phyloP scores from a whole-genome alignment of 768 basidiomycete genomes.

The Lactifluus echinatus region DNA sequence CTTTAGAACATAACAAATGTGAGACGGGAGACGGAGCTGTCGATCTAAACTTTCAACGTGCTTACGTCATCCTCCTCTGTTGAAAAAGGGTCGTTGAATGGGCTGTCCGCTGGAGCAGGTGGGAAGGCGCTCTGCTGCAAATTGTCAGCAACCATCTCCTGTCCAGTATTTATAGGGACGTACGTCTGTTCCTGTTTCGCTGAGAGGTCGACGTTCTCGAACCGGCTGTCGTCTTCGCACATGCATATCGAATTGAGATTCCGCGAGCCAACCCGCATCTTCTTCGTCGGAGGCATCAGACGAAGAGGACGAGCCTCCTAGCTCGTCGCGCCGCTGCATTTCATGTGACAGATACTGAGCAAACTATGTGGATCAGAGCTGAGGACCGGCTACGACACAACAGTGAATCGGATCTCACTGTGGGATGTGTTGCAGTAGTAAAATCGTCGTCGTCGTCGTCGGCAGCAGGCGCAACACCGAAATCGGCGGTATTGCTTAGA shows the following conservation, averaged over 20 bases:
- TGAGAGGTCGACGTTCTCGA: conserved; percentile 27
- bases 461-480: conserved; percentile 42
- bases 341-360: conserved; percentile 71
- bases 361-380: conserved; percentile 41
- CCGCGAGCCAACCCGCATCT: conserved; percentile 72
- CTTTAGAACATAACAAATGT: conserved; percentile 20
- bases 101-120: conserved; percentile 13
- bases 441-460: conserved; percentile 38
- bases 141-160: neutral
- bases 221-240: conserved; percentile 21
- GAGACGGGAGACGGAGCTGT: neutral
- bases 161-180: neutral
- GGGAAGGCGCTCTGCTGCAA: conserved; percentile 6
- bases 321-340: conserved; percentile 53
- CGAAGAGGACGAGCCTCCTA: conserved; percentile 39
- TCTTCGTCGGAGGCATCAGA: conserved; percentile 50
- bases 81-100: conserved; percentile 28
- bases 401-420: conserved; percentile 29
- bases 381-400: neutral
- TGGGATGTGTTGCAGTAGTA: conserved; percentile 36
- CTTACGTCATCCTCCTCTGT: conserved; percentile 51
- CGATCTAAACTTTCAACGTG: conserved; percentile 7
- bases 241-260: conserved; percentile 52
- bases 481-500: conserved; percentile 53
- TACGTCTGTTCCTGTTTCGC: conserved; percentile 27